Percentiles rank a stretch among this genome's conserved stretches.
These are phyloP conservation scores for Malus asiatica DNA, from an alignment of 306 rosid genomes.

Conservation along the genomic window DNA sequence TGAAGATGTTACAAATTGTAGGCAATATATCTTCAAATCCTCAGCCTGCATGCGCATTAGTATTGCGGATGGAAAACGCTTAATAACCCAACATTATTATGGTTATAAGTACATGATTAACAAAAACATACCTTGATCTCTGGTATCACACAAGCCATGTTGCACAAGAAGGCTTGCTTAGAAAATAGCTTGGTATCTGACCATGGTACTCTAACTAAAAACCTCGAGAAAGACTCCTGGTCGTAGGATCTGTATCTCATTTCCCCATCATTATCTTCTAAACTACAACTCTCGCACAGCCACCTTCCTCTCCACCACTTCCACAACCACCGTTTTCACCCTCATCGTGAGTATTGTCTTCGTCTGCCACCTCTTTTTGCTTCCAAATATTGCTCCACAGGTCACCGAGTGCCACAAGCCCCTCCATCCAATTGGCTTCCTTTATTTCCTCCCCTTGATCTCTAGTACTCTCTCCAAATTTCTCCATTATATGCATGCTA, in stretches of 20 bases:
- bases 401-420: conserved; percentile 62
- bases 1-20: conserved; percentile 76
- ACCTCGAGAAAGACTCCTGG: conserved; percentile 48
- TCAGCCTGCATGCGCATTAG: conserved; percentile 32
- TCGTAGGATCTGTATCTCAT: conserved; percentile 2
- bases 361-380: conserved; percentile 28
- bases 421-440: conserved; percentile 71
- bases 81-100: too few species aligned
- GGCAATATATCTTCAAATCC: conserved; percentile 50
- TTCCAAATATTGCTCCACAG: conserved; percentile 44
- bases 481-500: conserved; percentile 8
- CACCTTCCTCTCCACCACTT: conserved; percentile 37
- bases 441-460: conserved; percentile 29
- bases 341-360: conserved; percentile 17
- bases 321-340: conserved; percentile 12
- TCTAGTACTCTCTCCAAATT: conserved; percentile 1
- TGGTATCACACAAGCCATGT: conserved; percentile 78
- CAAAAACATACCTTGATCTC: conserved; percentile 48
- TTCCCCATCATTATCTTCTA: conserved; percentile 33
- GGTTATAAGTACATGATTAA: not conserved
- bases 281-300: conserved; percentile 38
- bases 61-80: not conserved
- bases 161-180: conserved; percentile 61
- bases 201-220: conserved; percentile 58
- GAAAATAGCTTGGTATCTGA: conserved; percentile 57